Base-by-base conservation (phyloP, 176 grass and related monocot species). In the Rhynchospora breviuscula region DNA sequence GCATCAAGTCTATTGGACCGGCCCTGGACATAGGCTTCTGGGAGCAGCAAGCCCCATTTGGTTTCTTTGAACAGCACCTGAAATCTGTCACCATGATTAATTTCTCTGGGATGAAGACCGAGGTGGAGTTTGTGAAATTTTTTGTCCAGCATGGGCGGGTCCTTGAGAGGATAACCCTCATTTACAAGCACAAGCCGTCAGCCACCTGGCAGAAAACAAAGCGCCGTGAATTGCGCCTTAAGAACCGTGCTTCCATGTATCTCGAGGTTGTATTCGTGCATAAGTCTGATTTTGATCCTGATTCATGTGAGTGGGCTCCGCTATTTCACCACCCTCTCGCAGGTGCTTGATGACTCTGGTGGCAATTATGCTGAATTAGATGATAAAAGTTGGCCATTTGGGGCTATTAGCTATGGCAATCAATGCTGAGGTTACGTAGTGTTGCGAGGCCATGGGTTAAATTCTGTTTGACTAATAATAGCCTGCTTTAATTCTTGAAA, bases 111-210 rank as follows among this genome's bases (percentile, higher is more conserved):
- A 21, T 82, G n/a, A 82, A 3, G 17, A 62, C 40, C 52, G 80
- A 82, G 80, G 80, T 82, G 63, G 80, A 82, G 59, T 66, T 82
- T n/a, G 12, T 82, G 44, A 82, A 49, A 82, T 82, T 68, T 66
- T 10, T 68, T n/a, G 26, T 82, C 48, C 60, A 66, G 40, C 44
- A 82, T 66, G 80, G 80, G 47, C 58, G 44, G 17, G 44, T 64
- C 35, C 80, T 82, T 33, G 13, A 82, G 60, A 82, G 60, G 63
- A 64, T 82, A n/a, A 68, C 31, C 68, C 26, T 82, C 13, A 10
- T 82, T 68, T 82, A 62, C 5, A 11, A 64, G 46, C 80, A 82
- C 80, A 82, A 82, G 80, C 11, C 67, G 23, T 67, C 80, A 51
- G 14, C 60, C 22, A 68, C 58, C 45, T 82, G 80, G 80, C 62